Conservation (phyloP, 805 yeast species). For the Candida vartiovaarae region DNA sequence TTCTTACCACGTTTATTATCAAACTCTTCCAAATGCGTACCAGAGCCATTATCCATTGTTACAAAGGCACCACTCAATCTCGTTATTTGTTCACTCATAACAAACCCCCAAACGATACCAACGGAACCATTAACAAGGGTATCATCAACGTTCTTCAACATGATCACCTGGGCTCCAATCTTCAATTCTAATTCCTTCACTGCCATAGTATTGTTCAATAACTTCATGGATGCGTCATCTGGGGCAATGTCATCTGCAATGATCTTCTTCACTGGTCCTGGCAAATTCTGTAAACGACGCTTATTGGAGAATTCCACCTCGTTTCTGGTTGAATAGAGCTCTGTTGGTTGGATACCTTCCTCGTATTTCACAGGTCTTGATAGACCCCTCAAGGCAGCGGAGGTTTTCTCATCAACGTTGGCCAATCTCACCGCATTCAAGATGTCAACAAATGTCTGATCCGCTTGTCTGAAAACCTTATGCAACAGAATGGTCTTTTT, state of each 20-base stretch:
- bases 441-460: constrained; percentile 65
- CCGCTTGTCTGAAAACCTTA: constrained; percentile 89
- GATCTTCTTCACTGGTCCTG: constrained; percentile 40
- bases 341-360: constrained; percentile 86
- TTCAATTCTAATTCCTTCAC: constrained; percentile 57
- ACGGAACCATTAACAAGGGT: constrained; percentile 84
- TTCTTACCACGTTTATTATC: neutral
- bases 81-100: constrained; percentile 17
- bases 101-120: constrained; percentile 54
- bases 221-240: constrained; percentile 13
- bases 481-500: constrained; percentile 62
- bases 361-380: constrained; percentile 49
- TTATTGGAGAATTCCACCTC: constrained; percentile 80
- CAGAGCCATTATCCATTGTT: neutral
- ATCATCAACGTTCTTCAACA: constrained; percentile 73
- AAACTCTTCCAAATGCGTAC: neutral
- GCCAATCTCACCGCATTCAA: constrained; percentile 80
- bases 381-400: constrained; percentile 41
- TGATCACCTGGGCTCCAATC: constrained; percentile 91
- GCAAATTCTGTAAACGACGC: constrained; percentile 40
- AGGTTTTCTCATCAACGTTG: constrained; percentile 42
- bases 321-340: constrained; percentile 74
- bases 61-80: neutral
- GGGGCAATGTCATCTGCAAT: constrained; percentile 36
- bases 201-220: constrained; percentile 64